Conservation (phyloP, 108 stramenopile species). For the Bacterosira constricta region DNA sequence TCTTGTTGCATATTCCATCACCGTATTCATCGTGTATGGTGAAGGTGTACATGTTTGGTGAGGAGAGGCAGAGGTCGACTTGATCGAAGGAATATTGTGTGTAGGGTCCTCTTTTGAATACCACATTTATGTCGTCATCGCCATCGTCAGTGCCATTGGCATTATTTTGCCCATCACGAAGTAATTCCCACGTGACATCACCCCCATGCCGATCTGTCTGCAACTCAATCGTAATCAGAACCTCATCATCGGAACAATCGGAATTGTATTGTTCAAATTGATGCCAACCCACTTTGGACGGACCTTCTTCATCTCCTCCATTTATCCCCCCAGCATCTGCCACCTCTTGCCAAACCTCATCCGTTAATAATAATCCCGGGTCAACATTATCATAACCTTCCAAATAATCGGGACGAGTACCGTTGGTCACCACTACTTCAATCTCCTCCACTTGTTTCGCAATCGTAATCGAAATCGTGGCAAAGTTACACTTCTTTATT, state of each 20-base stretch:
- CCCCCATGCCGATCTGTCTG: slow-evolving; percentile 31
- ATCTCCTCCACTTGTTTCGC: neutral
- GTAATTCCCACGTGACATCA: slow-evolving; percentile 23
- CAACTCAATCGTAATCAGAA: slow-evolving; percentile 15
- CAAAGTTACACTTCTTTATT: neutral
- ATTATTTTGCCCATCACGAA: neutral
- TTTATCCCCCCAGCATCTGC: neutral
- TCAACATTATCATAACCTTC: neutral
- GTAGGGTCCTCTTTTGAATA: slow-evolving; percentile 1
- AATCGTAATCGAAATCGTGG: neutral
- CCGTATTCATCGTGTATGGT: slow-evolving; percentile 20
- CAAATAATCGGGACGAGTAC: no score
- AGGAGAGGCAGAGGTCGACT: neutral
- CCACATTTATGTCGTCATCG: no score
- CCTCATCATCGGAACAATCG: slow-evolving; percentile 3
- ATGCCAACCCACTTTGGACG: neutral
- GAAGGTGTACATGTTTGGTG: slow-evolving; percentile 3
- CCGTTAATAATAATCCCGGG: neutral
- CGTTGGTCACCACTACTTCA: neutral
- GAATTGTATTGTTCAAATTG: no score
- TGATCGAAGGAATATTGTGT: slow-evolving; percentile 16
- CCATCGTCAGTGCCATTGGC: no score
- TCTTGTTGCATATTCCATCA: slow-evolving; percentile 11
- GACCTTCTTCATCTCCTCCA: neutral
- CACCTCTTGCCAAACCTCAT: neutral